phyloP scores from a whole-genome alignment of 2,329 filamentous ascomycete species.

The Arachnopeziza araneosa region DNA sequence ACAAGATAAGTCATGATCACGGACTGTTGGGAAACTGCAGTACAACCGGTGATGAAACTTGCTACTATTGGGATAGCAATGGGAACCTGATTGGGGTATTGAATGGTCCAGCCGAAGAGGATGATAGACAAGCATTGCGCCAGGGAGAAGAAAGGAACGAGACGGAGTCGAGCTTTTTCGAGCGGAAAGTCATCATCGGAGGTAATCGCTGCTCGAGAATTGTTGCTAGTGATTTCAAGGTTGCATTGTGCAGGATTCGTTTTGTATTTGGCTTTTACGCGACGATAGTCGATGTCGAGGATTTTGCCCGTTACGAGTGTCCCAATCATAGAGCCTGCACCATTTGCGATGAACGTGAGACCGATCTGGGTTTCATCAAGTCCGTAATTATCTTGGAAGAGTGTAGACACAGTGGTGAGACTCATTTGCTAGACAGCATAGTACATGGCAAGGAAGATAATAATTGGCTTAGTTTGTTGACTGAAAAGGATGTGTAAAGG shows the following conservation, averaged over 20 bases:
- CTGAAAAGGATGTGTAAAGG: too few species aligned
- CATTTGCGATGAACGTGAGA: constrained; percentile 35
- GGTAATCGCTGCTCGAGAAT: not conserved
- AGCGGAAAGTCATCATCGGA: constrained; percentile 35
- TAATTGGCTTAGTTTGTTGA: too few species aligned
- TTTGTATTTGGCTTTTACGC: constrained; percentile 30
- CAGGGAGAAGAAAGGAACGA: constrained; percentile 30
- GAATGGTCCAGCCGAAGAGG: constrained; percentile 33
- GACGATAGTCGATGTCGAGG: constrained; percentile 63
- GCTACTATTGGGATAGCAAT: constrained; percentile 29
- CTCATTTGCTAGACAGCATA: constrained; percentile 27
- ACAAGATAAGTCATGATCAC: too few species aligned
- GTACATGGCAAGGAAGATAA: constrained; percentile 13
- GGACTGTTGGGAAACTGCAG: constrained; percentile 23
- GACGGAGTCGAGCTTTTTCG: constrained; percentile 33
- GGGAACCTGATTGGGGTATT: constrained; percentile 23
- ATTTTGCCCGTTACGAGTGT: constrained; percentile 45
- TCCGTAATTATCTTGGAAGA: constrained; percentile 20
- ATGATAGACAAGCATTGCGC: constrained; percentile 32
- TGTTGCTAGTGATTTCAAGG: too few species aligned
- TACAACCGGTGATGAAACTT: constrained; percentile 32
- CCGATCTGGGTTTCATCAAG: constrained; percentile 25
- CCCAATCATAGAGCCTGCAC: constrained; percentile 41
- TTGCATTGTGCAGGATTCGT: not conserved
- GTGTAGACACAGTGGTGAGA: constrained; percentile 21